Percentiles rank a stretch among this genome's conserved stretches.
phyloP scores from a whole-genome alignment of 2,329 filamentous ascomycete genomes.

The Furcasterigmium furcatum region DNA sequence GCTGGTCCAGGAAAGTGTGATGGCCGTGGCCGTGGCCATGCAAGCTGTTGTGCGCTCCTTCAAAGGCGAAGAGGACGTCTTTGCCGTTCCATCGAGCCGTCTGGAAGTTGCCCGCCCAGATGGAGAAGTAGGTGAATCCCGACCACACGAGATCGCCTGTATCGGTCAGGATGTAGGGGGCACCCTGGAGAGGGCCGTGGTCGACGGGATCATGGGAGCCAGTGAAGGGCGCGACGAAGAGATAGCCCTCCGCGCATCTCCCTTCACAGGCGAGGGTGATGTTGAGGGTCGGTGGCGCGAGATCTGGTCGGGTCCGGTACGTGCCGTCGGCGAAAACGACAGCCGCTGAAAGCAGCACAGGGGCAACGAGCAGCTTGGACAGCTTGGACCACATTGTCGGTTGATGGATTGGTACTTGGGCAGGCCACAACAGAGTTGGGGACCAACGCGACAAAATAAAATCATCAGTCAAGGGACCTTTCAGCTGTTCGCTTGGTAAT shows the following conservation, averaged over 20 bases:
- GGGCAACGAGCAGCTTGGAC: no score
- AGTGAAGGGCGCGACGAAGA: constrained; percentile 3
- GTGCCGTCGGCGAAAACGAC: no score
- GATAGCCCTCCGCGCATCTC: not conserved
- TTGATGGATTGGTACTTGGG: no score
- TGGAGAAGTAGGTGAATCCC: constrained; percentile 3
- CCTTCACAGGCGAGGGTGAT: not conserved
- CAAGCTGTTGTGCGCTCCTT: constrained; percentile 16
- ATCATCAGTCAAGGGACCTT: no score
- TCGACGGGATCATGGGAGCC: not conserved
- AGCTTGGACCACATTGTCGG: no score
- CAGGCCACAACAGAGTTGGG: no score
- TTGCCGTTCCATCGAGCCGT: constrained; percentile 4
- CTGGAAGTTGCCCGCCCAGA: constrained; percentile 7
- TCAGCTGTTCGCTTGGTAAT: no score
- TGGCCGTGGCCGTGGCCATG: constrained; percentile 25
- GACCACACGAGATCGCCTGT: constrained; percentile 6
- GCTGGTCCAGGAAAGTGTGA: constrained; percentile 18
- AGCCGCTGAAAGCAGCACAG: no score
- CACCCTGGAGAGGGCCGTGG: not conserved
- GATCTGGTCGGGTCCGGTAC: constrained; percentile 16
- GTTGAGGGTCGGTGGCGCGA: constrained; percentile 2
- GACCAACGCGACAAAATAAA: no score
- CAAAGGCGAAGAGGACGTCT: constrained; percentile 2
- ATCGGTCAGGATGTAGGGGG: constrained; percentile 3